These are phyloP conservation scores for Amphicarpaea edgeworthii DNA, from an alignment of 306 rosid genomes.

Conservation along the genomic window DNA sequence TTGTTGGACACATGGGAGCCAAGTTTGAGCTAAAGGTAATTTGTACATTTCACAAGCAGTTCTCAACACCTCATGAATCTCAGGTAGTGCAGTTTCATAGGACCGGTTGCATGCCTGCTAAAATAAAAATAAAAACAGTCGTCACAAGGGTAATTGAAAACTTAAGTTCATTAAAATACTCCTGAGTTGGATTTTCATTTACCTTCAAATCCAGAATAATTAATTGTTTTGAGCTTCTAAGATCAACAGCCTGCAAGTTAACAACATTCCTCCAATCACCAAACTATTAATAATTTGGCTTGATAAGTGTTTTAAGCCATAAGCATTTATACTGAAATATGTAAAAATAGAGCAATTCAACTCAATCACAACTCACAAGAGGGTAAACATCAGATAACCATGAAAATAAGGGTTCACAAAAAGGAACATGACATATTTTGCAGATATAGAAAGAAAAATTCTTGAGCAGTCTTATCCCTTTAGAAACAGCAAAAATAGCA, in stretches of 20 bases:
- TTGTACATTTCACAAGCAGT: conserved; percentile 84
- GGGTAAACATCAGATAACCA: conserved; percentile 14
- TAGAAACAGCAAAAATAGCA: conserved; percentile 39
- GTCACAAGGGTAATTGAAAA: conserved; percentile 40
- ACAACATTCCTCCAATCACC: conserved; percentile 48
- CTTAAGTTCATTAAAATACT: conserved; percentile 22
- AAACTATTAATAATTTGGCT: conserved; percentile 38
- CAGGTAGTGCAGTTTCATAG: conserved; percentile 71
- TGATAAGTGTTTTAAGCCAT: conserved; percentile 26
- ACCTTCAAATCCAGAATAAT: conserved; percentile 67
- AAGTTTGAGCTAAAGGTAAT: conserved; percentile 93
- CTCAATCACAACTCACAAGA: background rate
- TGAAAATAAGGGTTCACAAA: conserved; percentile 21
- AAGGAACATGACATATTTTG: background rate
- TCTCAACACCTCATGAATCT: conserved; percentile 77
- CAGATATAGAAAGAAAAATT: background rate
- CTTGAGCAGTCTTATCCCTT: conserved; percentile 20
- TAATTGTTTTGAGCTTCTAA: conserved; percentile 65
- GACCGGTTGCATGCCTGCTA: conserved; percentile 64
- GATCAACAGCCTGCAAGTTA: conserved; percentile 86
- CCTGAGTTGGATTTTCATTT: conserved; percentile 39
- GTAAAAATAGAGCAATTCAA: conserved; percentile 19
- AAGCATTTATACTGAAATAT: conserved; percentile 39
- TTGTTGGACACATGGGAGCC: conserved; percentile 84
- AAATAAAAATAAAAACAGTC: conserved; percentile 41